A percentile compares a stretch with the other conserved stretches of the same genome.
Conservation (phyloP, 1,139 yeast genomes). For the Meyerozyma sp. region DNA sequence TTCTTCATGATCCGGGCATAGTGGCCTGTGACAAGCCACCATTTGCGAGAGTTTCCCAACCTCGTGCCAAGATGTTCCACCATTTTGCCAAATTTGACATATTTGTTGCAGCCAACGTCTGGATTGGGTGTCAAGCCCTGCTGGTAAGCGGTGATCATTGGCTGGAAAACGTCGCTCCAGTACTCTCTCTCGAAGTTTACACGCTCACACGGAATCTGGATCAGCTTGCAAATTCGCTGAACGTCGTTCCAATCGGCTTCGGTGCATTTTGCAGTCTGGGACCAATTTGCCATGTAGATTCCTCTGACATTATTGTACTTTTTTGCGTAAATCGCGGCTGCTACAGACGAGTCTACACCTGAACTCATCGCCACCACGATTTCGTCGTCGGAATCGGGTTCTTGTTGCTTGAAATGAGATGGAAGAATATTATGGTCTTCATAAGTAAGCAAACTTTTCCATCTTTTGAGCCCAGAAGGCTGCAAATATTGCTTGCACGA, state of each 20-base stretch:
- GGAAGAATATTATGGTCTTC: slow-evolving; percentile 3
- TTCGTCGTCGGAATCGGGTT: slow-evolving; percentile 50
- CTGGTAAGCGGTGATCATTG: slow-evolving; percentile 73
- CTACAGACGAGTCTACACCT: slow-evolving; percentile 93
- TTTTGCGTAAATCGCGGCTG: slow-evolving; percentile 66
- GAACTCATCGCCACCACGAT: slow-evolving; percentile 90
- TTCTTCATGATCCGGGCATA: slow-evolving; percentile 60
- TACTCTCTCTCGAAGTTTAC: slow-evolving; percentile 86
- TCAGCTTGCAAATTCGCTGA: slow-evolving; percentile 50
- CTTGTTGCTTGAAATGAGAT: slow-evolving; percentile 22
- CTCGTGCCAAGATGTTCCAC: slow-evolving; percentile 44
- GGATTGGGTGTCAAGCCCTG: slow-evolving; percentile 90
- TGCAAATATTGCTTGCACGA: not conserved
- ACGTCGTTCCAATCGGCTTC: slow-evolving; percentile 91
- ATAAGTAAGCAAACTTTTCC: slow-evolving; percentile 1
- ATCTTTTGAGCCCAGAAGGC: not conserved
- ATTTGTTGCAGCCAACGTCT: slow-evolving; percentile 80
- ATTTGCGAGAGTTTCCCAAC: slow-evolving; percentile 26
- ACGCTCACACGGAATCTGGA: slow-evolving; percentile 66
- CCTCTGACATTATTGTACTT: slow-evolving; percentile 60
- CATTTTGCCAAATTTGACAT: slow-evolving; percentile 82
- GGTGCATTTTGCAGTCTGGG: slow-evolving; percentile 62
- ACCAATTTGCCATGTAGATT: slow-evolving; percentile 93
- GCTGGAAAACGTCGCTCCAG: slow-evolving; percentile 88
- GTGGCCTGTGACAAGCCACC: slow-evolving; percentile 96